phyloP scores from a whole-genome alignment of 768 basidiomycete species.

The Phylloporus rhodoxanthus region DNA sequence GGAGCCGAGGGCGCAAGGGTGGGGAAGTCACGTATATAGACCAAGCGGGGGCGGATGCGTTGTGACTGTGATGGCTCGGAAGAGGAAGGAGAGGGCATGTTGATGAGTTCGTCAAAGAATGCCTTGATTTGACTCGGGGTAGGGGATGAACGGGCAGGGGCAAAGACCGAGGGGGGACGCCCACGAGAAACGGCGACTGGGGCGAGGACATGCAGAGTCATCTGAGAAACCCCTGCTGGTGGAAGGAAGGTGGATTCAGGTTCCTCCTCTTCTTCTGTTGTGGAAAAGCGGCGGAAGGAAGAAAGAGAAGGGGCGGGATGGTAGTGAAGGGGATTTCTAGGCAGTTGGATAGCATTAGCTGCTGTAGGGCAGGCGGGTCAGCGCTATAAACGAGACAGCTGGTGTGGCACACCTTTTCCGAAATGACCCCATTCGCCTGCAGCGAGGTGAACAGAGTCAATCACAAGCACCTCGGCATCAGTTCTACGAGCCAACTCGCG shows the following conservation, averaged over 20 bases:
- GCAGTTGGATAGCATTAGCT: slow-evolving; percentile 60
- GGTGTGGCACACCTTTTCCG: slow-evolving; percentile 54
- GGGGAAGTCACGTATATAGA: slow-evolving; percentile 80
- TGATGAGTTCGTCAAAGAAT: slow-evolving; percentile 76
- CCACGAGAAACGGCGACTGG: slow-evolving; percentile 32
- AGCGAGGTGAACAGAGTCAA: slow-evolving; percentile 81
- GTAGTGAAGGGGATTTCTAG: slow-evolving; percentile 74
- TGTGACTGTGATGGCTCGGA: slow-evolving; percentile 24
- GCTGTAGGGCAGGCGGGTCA: slow-evolving; percentile 38
- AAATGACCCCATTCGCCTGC: slow-evolving; percentile 85
- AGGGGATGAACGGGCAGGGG: slow-evolving; percentile 38
- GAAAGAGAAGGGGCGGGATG: slow-evolving; percentile 29
- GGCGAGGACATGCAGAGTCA: slow-evolving; percentile 44
- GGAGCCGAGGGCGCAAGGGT: slow-evolving; percentile 67
- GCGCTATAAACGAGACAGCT: background rate
- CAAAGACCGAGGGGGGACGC: slow-evolving; percentile 27
- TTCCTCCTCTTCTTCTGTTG: slow-evolving; percentile 42
- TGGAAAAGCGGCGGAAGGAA: slow-evolving; percentile 20
- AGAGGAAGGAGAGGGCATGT: slow-evolving; percentile 39
- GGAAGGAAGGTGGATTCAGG: slow-evolving; percentile 43
- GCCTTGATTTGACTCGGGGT: slow-evolving; percentile 54
- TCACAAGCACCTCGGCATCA: slow-evolving; percentile 73
- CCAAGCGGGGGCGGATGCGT: slow-evolving; percentile 53
- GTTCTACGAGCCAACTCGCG: slow-evolving; percentile 67
- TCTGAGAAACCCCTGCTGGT: slow-evolving; percentile 31